phyloP scores from a whole-genome alignment of 441 rosid genomes.

The Metrosideros polymorpha region DNA sequence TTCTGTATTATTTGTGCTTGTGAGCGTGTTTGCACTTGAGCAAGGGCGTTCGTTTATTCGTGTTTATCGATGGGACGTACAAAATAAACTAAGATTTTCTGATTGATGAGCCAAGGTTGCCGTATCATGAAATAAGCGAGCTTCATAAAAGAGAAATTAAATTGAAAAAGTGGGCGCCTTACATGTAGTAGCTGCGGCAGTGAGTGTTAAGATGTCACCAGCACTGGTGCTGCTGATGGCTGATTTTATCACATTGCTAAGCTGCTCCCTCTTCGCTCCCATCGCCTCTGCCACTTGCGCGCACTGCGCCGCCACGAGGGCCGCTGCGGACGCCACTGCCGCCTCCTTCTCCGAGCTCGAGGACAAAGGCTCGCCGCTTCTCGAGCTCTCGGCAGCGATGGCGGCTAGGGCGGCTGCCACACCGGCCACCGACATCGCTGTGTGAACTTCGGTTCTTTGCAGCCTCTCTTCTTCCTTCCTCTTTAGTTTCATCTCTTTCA shows the following conservation, averaged over 20 bases:
- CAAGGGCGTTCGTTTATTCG: not conserved
- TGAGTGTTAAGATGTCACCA: constrained; percentile 70
- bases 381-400: constrained; percentile 57
- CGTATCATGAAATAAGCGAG: not conserved
- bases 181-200: constrained; percentile 91
- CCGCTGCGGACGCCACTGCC: constrained; percentile 82
- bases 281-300: constrained; percentile 76
- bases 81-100: not conserved
- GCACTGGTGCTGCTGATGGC: constrained; percentile 61
- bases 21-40: not conserved
- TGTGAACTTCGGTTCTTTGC: constrained; percentile 75
- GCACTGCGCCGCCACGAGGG: constrained; percentile 80
- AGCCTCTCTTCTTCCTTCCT: constrained; percentile 74
- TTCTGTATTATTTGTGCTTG: not conserved
- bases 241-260: constrained; percentile 49
- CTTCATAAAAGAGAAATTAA: not conserved
- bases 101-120: not conserved
- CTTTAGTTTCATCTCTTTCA: constrained; percentile 63
- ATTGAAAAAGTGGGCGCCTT: constrained; percentile 7
- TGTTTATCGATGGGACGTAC: not conserved
- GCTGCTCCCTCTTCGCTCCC: constrained; percentile 80
- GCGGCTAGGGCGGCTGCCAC: constrained; percentile 82
- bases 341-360: constrained; percentile 31
- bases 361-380: constrained; percentile 6
- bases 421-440: constrained; percentile 82